Evolutionary conservation across 441 rosid species (phyloP), one percentile per base, ranked within the genome.

Genomic region (Adansonia rubrostipa): DNA sequence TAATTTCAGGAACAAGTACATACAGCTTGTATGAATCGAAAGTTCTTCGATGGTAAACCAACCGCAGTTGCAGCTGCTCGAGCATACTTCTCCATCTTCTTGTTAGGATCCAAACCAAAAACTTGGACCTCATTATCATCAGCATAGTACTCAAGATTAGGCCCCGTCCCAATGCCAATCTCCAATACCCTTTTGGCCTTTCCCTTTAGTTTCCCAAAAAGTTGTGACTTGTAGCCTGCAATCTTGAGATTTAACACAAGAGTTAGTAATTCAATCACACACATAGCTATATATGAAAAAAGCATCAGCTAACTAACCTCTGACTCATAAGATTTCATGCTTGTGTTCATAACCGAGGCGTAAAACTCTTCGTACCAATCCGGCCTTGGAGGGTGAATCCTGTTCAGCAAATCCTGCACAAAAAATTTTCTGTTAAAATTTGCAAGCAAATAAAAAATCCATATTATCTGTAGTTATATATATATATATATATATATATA

Each of bases 121-220:
- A 94, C 93, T 76, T 84, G 87, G 36, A 93, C 33, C 66, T 87
- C 88, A 74, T 83, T 77, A 73, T 77, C 81, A 67, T 44, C 40
- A 3, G 92, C 87, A 84, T 92, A 92, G 80, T 92, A 96, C 58
- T 82, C 87, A 84, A 96, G 89, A 78, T 96, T 93, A 2, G 99
- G 96, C 73, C 96, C 97, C 9, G 98, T 88, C 10, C 99, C 98
- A 70, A 92, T 85, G 4, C 99, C 99, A 78, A 96, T 87, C 90
- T 96, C 98, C 86, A 96, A 78, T 47, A 92, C 86, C 68, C 82
- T 86, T 84, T 87, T 82, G 40, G 88, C 92, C 77, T 88, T 88
- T 22, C 96, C 95, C 28, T 82, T 87, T 86, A 96, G 81, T 17
- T 82, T 84, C 61, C 58, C 69, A 82, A 96, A 94, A 50, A 94